A percentile compares a stretch with the other conserved stretches of the same genome.
Evolutionary conservation across 1,139 yeast genomes (phyloP).

Genomic region (Candida pseudoviswanathii): DNA sequence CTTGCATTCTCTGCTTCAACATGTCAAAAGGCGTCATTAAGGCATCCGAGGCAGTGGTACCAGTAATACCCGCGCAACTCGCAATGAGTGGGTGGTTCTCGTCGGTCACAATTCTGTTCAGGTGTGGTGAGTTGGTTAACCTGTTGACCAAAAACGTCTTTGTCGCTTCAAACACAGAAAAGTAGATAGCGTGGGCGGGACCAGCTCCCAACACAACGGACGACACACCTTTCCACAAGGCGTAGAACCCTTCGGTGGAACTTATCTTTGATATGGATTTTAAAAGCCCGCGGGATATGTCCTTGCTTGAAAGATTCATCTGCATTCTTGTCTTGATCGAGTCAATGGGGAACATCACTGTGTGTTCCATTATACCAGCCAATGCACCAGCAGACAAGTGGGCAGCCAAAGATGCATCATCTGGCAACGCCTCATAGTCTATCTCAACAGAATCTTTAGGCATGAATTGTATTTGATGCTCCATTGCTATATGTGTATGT

Average conservation of each 20-base stretch:
- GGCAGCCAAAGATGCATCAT: constrained; percentile 78
- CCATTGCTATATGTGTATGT: constrained; percentile 11
- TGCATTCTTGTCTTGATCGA: constrained; percentile 97
- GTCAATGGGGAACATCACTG: constrained; percentile 95
- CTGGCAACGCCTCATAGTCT: constrained; percentile 93
- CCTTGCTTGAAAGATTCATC: constrained; percentile 50
- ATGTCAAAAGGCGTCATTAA: constrained; percentile 98
- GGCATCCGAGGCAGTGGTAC: constrained; percentile 92
- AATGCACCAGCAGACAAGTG: constrained; percentile 92
- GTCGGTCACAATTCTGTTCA: constrained; percentile 51
- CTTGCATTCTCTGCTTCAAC: constrained; percentile 72
- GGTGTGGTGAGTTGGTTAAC: constrained; percentile 32
- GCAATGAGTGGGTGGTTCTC: constrained; percentile 82
- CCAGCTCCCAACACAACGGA: constrained; percentile 98
- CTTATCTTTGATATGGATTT: constrained; percentile 73
- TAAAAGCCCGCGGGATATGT: constrained; percentile 46
- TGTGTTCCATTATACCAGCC: constrained; percentile 98
- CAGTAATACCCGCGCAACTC: constrained; percentile 88
- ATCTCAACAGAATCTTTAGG: constrained; percentile 46
- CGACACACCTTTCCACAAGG: constrained; percentile 93
- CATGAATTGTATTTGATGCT: constrained; percentile 19
- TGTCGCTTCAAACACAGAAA: constrained; percentile 90
- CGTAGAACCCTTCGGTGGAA: constrained; percentile 86
- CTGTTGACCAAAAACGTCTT: constrained; percentile 59
- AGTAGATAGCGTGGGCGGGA: constrained; percentile 98